Conservation (phyloP, 441 rosid genomes). For the Pelargonium citronellum region DNA sequence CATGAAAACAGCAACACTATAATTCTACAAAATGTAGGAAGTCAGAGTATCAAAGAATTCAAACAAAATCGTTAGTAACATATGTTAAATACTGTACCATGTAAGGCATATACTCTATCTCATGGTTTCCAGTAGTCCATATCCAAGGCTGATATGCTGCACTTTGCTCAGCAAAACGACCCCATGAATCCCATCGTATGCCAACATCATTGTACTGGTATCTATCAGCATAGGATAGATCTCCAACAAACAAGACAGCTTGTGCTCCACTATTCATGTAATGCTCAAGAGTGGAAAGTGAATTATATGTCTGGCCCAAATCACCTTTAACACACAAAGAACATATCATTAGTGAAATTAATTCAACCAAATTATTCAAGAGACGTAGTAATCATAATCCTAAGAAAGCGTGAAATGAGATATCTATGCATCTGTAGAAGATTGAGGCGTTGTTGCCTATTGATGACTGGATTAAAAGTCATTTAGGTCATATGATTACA, state of each 20-base stretch:
- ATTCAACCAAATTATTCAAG: not conserved
- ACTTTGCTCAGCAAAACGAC: constrained; percentile 58
- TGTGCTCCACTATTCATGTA: constrained; percentile 62
- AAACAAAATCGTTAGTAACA: not conserved
- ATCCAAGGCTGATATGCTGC: constrained; percentile 75
- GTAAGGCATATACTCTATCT: constrained; percentile 61
- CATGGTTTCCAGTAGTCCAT: constrained; percentile 72
- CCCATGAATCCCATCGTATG: constrained; percentile 74
- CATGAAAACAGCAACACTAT: too few relatives aligned
- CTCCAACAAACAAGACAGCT: constrained; percentile 62
- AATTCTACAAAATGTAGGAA: too few relatives aligned
- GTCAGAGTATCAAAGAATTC: not conserved
- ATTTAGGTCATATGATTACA: not conserved
- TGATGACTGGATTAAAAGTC: not conserved
- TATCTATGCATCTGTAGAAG: not conserved
- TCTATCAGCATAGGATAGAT: constrained; percentile 70
- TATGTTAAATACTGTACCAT: constrained; percentile 36
- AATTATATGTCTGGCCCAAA: constrained; percentile 73
- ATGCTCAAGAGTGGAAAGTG: constrained; percentile 63
- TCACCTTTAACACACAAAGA: constrained; percentile 41
- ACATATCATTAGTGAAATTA: too few relatives aligned
- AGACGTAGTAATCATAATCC: constrained; percentile 7
- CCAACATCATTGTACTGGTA: constrained; percentile 61
- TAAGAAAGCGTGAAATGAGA: not conserved
- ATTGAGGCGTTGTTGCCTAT: not conserved